Base-by-base conservation (phyloP, 768 basidiomycete genomes). In the Stropharia rugosoannulata region DNA sequence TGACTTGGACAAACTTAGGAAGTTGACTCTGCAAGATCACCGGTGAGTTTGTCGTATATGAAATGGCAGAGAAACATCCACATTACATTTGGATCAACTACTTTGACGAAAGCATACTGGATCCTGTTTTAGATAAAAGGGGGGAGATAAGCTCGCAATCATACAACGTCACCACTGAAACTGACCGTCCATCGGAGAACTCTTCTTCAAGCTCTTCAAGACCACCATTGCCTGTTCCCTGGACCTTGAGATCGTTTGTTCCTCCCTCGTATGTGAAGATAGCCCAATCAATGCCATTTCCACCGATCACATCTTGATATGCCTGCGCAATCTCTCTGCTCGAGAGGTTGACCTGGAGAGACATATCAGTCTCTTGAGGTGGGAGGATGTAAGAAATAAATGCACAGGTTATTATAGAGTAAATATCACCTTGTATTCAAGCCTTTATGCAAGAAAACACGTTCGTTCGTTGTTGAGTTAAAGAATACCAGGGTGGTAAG, bases 201-300 rank as follows among this genome's bases (percentile, higher is more conserved):
- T 96, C 95, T 63, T 98, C 95, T 66, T 91, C 84, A 2, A 98
- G 75, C 63, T 94, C 93, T 61, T 95, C 90, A 10, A 98, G 78
- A 1, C 93, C 93, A n/a, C 89, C 90, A 53, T 76, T 78, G n/a
- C 95, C 95, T 1, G 86, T 89, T 3, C 81, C 79, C 66, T 95
- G 93, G 2, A 95, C 87, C 64, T 92, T 93, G 52, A 96, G 78
- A 70, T 95, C 92, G 64, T 93, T 95, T 0, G 86, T 81, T 8
- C 86, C 87, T 59, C 82, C 86, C 64, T 90, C 89, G 63, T 92
- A 93, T 0, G 92, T 90, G 62, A 89, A 85, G 32, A 93, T 76
- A 3, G 78, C 83, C 90, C 90, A 93, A 63, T 93, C 84, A 62
- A 88, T 86, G 18, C 79, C 80, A 11, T 73, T 78, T 29, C 79